These are phyloP conservation scores for Fusarium beomiforme DNA, from an alignment of 2,329 filamentous ascomycete species.

Conservation along the genomic window DNA sequence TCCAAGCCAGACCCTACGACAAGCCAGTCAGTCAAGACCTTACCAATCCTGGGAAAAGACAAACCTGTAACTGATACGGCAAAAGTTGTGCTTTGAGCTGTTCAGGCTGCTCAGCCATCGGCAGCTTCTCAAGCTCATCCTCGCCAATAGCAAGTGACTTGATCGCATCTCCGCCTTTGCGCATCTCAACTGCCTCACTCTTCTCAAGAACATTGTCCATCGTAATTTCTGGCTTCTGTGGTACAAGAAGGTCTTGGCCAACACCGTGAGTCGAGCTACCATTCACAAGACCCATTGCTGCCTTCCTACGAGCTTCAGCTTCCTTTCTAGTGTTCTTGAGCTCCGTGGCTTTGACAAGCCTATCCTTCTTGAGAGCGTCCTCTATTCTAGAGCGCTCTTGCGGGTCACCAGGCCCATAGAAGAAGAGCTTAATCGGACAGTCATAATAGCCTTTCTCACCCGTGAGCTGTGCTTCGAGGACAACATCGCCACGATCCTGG, in stretches of 20 bases:
- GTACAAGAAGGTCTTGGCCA: constrained; percentile 33
- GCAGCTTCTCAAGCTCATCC: constrained; percentile 74
- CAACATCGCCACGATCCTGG: constrained; percentile 66
- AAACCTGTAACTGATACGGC: constrained; percentile 77
- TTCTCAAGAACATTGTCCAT: constrained; percentile 72
- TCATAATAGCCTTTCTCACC: constrained; percentile 75
- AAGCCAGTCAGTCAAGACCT: constrained; percentile 43
- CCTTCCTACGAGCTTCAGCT: constrained; percentile 61
- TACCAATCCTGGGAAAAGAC: too few relatives aligned
- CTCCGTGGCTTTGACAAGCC: constrained; percentile 68
- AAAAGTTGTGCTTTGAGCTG: constrained; percentile 74
- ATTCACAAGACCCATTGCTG: constrained; percentile 53
- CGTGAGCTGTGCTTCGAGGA: constrained; percentile 75
- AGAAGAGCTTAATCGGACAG: constrained; percentile 74
- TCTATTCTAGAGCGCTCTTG: constrained; percentile 64
- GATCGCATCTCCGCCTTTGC: constrained; percentile 70
- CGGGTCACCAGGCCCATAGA: constrained; percentile 74
- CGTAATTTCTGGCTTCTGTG: constrained; percentile 53
- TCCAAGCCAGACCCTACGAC: constrained; percentile 79
- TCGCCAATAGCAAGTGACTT: constrained; percentile 79
- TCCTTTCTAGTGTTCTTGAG: constrained; percentile 63
- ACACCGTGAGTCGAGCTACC: constrained; percentile 53
- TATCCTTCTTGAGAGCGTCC: constrained; percentile 69
- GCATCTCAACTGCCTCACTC: constrained; percentile 74
- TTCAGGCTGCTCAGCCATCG: constrained; percentile 74